phyloP scores from a whole-genome alignment of 805 yeast genomes.

The Kuraishia borneana region DNA sequence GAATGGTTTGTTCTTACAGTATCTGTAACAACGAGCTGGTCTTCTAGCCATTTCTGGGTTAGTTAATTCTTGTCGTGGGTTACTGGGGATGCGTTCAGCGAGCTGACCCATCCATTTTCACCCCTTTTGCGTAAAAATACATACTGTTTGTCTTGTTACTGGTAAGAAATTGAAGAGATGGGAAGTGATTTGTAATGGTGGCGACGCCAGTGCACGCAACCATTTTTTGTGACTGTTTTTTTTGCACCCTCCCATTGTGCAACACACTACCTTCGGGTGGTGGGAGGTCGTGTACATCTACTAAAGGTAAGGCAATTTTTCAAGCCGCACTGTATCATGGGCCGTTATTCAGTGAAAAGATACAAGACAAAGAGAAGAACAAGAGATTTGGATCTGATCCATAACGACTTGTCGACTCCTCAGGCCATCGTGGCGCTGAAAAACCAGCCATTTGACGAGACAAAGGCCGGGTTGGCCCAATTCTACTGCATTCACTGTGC shows the following conservation, averaged over 20 bases:
- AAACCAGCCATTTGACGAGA: slow-evolving; percentile 82
- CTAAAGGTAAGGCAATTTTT: too few species aligned
- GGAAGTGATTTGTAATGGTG: too few species aligned
- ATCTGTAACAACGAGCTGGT: slow-evolving; percentile 99
- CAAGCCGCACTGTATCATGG: slow-evolving; percentile 38
- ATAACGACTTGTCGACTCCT: slow-evolving; percentile 56
- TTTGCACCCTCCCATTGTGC: background rate
- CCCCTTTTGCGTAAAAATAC: too few species aligned
- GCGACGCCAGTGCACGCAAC: too few species aligned
- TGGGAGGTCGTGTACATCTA: background rate
- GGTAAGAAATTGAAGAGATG: too few species aligned
- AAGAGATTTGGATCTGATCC: slow-evolving; percentile 74
- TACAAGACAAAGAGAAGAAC: slow-evolving; percentile 86
- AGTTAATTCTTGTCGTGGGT: too few species aligned
- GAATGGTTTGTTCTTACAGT: slow-evolving; percentile 99
- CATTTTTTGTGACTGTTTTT: background rate
- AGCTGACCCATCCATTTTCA: too few species aligned
- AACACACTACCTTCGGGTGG: background rate
- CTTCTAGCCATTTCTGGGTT: slow-evolving; percentile 88
- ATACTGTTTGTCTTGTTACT: too few species aligned
- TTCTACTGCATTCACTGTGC: slow-evolving; percentile 92
- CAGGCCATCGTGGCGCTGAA: slow-evolving; percentile 55
- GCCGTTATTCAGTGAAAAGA: slow-evolving; percentile 75
- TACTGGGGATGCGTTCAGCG: too few species aligned
- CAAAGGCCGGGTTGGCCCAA: slow-evolving; percentile 90